Percentiles rank a stretch among this genome's conserved stretches.
Evolutionary conservation across 495 filamentous ascomycete species (phyloP).

Genomic region (Penicillium taxi): DNA sequence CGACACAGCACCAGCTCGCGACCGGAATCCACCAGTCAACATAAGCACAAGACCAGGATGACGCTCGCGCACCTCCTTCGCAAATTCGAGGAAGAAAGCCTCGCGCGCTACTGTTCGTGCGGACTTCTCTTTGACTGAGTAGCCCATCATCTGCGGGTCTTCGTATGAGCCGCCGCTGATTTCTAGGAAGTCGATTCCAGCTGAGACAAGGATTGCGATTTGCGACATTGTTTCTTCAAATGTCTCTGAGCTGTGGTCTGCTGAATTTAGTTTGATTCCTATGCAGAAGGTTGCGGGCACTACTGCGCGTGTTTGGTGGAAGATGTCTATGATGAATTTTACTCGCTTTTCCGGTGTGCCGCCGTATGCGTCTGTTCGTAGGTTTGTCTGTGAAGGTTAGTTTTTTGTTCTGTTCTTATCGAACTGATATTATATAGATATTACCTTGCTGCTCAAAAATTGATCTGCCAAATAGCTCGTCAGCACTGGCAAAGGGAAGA

Average conservation of each 20-base stretch:
- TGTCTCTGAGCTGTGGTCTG: slow-evolving; percentile 41
- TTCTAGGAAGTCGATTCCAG: slow-evolving; percentile 56
- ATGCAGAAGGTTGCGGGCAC: slow-evolving; percentile 45
- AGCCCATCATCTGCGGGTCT: slow-evolving; percentile 37
- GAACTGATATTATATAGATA: background rate
- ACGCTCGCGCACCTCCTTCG: slow-evolving; percentile 33
- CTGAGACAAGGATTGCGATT: slow-evolving; percentile 41
- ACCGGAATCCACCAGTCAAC: slow-evolving; percentile 51
- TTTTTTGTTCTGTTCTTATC: background rate
- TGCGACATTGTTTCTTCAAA: slow-evolving; percentile 47
- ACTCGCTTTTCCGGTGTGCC: slow-evolving; percentile 38
- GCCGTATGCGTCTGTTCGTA: slow-evolving; percentile 42
- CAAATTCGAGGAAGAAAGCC: slow-evolving; percentile 56
- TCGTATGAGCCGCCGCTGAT: slow-evolving; percentile 54
- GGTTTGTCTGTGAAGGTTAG: slow-evolving; percentile 28
- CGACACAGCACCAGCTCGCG: slow-evolving; percentile 43
- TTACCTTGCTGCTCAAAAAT: slow-evolving; percentile 36
- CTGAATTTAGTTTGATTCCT: slow-evolving; percentile 57
- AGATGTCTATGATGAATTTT: slow-evolving; percentile 42
- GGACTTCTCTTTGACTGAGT: slow-evolving; percentile 14
- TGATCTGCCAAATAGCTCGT: slow-evolving; percentile 26
- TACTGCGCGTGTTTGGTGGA: slow-evolving; percentile 32
- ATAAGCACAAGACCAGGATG: slow-evolving; percentile 42
- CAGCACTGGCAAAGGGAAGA: background rate
- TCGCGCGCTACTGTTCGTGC: slow-evolving; percentile 45